These are phyloP conservation scores for Paspalum vaginatum DNA, from an alignment of 176 grass and related monocot genomes.

Conservation along the genomic window DNA sequence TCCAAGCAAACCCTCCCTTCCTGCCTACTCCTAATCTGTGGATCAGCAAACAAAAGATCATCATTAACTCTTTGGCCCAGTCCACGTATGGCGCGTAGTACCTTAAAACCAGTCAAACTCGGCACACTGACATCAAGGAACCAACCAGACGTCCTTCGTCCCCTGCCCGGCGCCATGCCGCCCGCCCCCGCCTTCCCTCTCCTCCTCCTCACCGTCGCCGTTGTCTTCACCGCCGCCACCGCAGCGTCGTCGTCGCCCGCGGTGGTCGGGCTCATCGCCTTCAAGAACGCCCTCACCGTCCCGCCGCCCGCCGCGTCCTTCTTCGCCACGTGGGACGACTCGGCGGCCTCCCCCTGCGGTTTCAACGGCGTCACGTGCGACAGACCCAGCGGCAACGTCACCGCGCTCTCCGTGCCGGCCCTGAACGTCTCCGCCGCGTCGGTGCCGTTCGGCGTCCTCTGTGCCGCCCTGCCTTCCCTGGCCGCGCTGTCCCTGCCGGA, in stretches of 20 bases:
- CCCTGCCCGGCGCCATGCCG: slow-evolving; percentile 48
- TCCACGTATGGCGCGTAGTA: background rate
- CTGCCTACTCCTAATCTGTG: too few species aligned
- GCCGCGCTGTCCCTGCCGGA: slow-evolving; percentile 46
- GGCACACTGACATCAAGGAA: slow-evolving; percentile 30
- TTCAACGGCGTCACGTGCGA: slow-evolving; percentile 66
- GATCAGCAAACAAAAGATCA: too few species aligned
- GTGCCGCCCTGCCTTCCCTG: slow-evolving; percentile 43
- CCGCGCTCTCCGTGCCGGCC: background rate
- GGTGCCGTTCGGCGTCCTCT: slow-evolving; percentile 56
- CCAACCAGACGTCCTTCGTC: slow-evolving; percentile 4
- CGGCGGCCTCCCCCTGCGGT: slow-evolving; percentile 32
- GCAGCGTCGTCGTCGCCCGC: slow-evolving; percentile 19
- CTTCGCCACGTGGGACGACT: slow-evolving; percentile 61
- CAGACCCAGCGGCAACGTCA: slow-evolving; percentile 29
- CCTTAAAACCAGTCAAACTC: slow-evolving; percentile 42
- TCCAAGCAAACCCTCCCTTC: too few species aligned
- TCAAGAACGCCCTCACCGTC: slow-evolving; percentile 61
- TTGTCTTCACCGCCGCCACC: background rate
- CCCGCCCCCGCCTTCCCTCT: slow-evolving; percentile 11
- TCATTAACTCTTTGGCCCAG: too few species aligned
- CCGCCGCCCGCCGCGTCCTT: background rate
- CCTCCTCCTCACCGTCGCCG: slow-evolving; percentile 27
- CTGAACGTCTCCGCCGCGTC: background rate
- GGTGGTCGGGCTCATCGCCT: slow-evolving; percentile 46